Evolutionary conservation across 1,284 basidiomycete species (phyloP), one percentile per base, ranked within the genome.

Genomic region (Heterobasidion occidentale): DNA sequence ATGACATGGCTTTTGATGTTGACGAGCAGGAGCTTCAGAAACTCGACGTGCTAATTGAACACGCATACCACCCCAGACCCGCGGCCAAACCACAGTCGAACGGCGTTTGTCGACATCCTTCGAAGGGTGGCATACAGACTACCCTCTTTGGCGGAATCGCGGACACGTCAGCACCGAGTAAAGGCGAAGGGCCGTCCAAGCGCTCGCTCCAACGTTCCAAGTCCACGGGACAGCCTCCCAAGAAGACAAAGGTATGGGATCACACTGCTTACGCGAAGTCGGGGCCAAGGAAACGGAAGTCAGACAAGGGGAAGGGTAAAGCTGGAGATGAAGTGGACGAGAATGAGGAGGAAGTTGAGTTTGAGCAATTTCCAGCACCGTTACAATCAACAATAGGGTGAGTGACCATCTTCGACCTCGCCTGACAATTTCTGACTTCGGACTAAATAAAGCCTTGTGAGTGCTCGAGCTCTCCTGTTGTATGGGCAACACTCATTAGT

Each of bases 231-330:
- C 72, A 74, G 59, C 67, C 71, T 0, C 81, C 81, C 58, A 79
- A 80, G 52, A 86, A 84, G 67, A 83, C 78, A 0, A 95, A 94
- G 72, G 74, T 78, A 53, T 96, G 94, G 93, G 91, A 95, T 67
- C 84, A 90, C 27, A 91, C 92, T 0, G 82, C 75, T 12, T 94
- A 90, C 65, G 84, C 91, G 1, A 89, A 90, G 71, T 81, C 84
- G 1, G 92, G 91, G 0, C 72, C 79, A 65, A 81, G 77, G 65
- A 80, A 78, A 60, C 69, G 73, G 27, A 79, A 80, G 55, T 59
- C 58, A 33, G 57, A 60, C 42, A 82, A 80, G 66, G 76, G 71
- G 19, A 81, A 83, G 67, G 74, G 65, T 35, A 74, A 72, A 56
- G 72, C 64, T 55, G 69, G 62, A 0, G 68, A 68, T 12, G 76